Evolutionary conservation across 805 yeast genomes (phyloP), one percentile per base, ranked within the genome.

Genomic region (Pichia manshurica): DNA sequence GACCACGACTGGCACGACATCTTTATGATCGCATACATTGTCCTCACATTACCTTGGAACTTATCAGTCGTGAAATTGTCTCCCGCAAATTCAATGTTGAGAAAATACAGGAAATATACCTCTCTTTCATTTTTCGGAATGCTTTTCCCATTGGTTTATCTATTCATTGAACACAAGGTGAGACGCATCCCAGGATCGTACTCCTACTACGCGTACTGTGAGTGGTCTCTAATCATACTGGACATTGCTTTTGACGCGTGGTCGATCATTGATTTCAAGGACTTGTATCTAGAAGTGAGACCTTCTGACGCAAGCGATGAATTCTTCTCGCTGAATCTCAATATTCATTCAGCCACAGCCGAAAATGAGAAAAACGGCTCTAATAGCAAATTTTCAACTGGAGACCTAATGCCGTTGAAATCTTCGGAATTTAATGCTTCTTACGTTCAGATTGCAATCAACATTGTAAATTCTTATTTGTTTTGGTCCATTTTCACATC

Each of bases 1-100:
- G 96, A 93, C 63, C 98, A 91, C 58, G 96, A 91, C 66, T 81
- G 84, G 70, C 99, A 93, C 64, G 98, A 93, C 61, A 79, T 93
- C 38, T 91, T 91, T 63, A 93, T 93, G 99, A 88, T 93, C 51
- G 64, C 84, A 23, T 93, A 93, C 67, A 84, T 93, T 49, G 77
- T 89, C 1, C 72, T 91, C 52, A 90, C 98, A 1, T 71, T 91
- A 34, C 99, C 99, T 2, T 93, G 97, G 96, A 84, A 87, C 43
- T 65, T 81, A 20, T 66, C 79, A 41, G 77, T 84, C 32, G 78
- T 83, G 20, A 58, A 65, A 39, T 62, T 77, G 39, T 70, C 81
- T 15, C 66, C 75, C 29, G 69, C 71, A 48, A 58, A 74, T 47
- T 71, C 82, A 13, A 56, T 55, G 3, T 69, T 73, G 44, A 75